phyloP scores from a whole-genome alignment of 73 alveolate genomes.

The Paramecium octaurelia region DNA sequence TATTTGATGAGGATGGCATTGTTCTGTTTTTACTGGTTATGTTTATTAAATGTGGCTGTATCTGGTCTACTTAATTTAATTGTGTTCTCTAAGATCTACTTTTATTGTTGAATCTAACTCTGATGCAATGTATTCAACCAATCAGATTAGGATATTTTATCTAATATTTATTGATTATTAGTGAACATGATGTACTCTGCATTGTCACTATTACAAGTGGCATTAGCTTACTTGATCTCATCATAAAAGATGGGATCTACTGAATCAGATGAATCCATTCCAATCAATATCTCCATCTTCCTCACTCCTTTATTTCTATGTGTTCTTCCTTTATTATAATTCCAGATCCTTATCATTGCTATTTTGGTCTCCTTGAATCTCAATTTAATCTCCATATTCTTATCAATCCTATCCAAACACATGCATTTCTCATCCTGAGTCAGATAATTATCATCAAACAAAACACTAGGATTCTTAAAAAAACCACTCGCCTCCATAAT shows the following conservation, averaged over 20 bases:
- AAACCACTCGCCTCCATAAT: slow-evolving; percentile 9
- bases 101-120: slow-evolving; percentile 52
- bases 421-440: slow-evolving; percentile 70
- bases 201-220: slow-evolving; percentile 54
- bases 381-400: slow-evolving; percentile 24
- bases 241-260: slow-evolving; percentile 70
- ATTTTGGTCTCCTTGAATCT: slow-evolving; percentile 22
- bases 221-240: slow-evolving; percentile 76
- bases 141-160: slow-evolving; percentile 72
- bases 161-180: slow-evolving; percentile 62
- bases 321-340: slow-evolving; percentile 81
- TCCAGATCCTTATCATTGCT: slow-evolving; percentile 87
- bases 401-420: slow-evolving; percentile 68
- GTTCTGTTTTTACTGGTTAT: background rate
- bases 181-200: slow-evolving; percentile 82
- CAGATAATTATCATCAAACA: slow-evolving; percentile 68
- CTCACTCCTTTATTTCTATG: slow-evolving; percentile 83
- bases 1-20: background rate
- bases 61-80: background rate
- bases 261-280: slow-evolving; percentile 6
- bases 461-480: slow-evolving; percentile 67
- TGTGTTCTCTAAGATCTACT: background rate
- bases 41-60: background rate
- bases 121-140: slow-evolving; percentile 72
- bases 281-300: slow-evolving; percentile 63